These are phyloP conservation scores for Fistulina hepatica DNA, from an alignment of 1,284 basidiomycete genomes.

Conservation along the genomic window DNA sequence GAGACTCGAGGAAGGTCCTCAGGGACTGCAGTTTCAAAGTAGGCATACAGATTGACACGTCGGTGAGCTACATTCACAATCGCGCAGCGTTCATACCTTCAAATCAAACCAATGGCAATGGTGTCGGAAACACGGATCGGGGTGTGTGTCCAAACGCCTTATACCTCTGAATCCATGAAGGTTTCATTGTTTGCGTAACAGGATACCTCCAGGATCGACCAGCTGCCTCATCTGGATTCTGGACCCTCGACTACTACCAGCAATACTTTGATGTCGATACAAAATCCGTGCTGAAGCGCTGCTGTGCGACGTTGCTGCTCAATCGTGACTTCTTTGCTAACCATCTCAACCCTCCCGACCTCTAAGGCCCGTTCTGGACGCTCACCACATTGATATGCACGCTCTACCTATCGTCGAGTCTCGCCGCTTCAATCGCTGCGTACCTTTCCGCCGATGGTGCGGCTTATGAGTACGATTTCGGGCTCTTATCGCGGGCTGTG, in stretches of 20 bases:
- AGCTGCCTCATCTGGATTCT: slow-evolving; percentile 44
- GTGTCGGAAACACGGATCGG: slow-evolving; percentile 38
- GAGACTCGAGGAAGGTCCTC: slow-evolving; percentile 50
- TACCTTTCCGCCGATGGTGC: slow-evolving; percentile 58
- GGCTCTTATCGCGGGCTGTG: slow-evolving; percentile 71
- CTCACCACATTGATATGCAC: slow-evolving; percentile 85
- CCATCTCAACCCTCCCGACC: slow-evolving; percentile 58
- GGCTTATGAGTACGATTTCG: slow-evolving; percentile 73
- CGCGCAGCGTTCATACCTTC: slow-evolving; percentile 41
- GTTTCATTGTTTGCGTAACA: slow-evolving; percentile 17
- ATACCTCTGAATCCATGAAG: not conserved
- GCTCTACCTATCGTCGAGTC: slow-evolving; percentile 84
- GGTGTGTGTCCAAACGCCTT: slow-evolving; percentile 24
- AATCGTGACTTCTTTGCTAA: slow-evolving; percentile 45
- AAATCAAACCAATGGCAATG: slow-evolving; percentile 22
- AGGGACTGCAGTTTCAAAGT: slow-evolving; percentile 58
- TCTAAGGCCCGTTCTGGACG: slow-evolving; percentile 93
- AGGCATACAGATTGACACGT: slow-evolving; percentile 10
- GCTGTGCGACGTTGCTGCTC: slow-evolving; percentile 64
- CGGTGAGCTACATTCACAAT: slow-evolving; percentile 3
- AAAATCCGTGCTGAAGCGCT: slow-evolving; percentile 55
- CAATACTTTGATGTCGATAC: slow-evolving; percentile 77
- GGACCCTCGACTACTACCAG: slow-evolving; percentile 72
- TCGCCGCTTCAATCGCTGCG: slow-evolving; percentile 71
- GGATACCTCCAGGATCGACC: slow-evolving; percentile 43